Conservation (phyloP, 164 flowering plant genomes). For the Nymphaea colorata region DNA sequence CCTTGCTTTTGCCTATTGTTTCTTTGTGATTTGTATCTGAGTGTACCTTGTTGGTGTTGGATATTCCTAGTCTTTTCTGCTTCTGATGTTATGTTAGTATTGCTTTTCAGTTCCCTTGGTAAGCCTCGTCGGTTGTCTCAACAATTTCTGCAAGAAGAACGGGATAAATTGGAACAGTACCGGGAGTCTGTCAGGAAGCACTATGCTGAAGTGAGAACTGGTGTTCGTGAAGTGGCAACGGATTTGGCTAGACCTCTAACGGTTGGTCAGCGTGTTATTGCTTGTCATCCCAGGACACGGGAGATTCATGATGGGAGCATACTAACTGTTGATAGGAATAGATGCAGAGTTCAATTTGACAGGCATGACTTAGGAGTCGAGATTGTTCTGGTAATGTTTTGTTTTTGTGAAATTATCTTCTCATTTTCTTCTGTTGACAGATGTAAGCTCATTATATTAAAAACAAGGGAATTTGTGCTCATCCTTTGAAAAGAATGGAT, state of each 20-base stretch:
- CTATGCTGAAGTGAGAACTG: constrained; percentile 70
- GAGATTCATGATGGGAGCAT: constrained; percentile 86
- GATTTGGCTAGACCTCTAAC: constrained; percentile 81
- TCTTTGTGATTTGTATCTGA: not conserved
- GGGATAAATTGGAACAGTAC: constrained; percentile 71
- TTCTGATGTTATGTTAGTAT: constrained; percentile 2
- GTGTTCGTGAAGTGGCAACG: constrained; percentile 64
- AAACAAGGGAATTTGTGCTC: not conserved
- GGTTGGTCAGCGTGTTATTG: constrained; percentile 85
- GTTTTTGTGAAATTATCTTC: not conserved
- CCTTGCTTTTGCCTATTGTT: not conserved
- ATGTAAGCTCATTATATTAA: not conserved
- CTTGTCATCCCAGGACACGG: constrained; percentile 84
- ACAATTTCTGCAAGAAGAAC: constrained; percentile 72
- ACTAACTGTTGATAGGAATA: constrained; percentile 67
- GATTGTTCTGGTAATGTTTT: constrained; percentile 59
- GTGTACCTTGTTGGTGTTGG: not conserved
- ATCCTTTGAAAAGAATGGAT: too few species aligned
- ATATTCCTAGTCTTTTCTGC: not conserved
- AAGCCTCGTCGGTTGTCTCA: constrained; percentile 85
- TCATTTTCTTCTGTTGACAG: not conserved
- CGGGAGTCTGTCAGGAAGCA: constrained; percentile 82
- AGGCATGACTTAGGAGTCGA: constrained; percentile 75
- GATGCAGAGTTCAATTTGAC: constrained; percentile 87
- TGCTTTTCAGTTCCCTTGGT: constrained; percentile 75